These are phyloP conservation scores for Serendipita sp. DNA, from an alignment of 768 basidiomycete species.

Conservation along the genomic window DNA sequence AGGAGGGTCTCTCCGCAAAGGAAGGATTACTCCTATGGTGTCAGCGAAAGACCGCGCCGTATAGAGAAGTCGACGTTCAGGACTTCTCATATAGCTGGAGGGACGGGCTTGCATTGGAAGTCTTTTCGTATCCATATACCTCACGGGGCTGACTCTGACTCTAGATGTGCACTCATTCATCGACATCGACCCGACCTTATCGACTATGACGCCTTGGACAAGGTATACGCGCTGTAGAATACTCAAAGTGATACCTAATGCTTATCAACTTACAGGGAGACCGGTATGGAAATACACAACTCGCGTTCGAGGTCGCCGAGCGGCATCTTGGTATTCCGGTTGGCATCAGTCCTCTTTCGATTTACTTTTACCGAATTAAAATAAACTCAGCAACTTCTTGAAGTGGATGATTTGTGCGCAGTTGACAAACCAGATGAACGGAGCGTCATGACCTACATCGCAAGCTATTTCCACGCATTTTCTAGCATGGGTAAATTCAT, in stretches of 20 bases:
- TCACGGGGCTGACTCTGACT: slow-evolving; percentile 9
- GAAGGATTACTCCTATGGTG: slow-evolving; percentile 96
- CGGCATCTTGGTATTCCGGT: slow-evolving; percentile 85
- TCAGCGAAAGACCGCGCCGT: slow-evolving; percentile 85
- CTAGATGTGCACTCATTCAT: slow-evolving; percentile 91
- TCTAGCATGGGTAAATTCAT: slow-evolving; percentile 70
- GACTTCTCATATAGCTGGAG: slow-evolving; percentile 90
- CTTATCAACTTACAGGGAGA: slow-evolving; percentile 35
- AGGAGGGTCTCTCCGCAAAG: slow-evolving; percentile 97
- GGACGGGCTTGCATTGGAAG: slow-evolving; percentile 83
- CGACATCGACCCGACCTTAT: slow-evolving; percentile 91
- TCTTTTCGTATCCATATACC: slow-evolving; percentile 20
- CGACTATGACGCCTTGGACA: slow-evolving; percentile 75
- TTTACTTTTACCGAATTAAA: slow-evolving; percentile 5
- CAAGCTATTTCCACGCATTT: slow-evolving; percentile 95
- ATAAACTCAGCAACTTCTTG: slow-evolving; percentile 63
- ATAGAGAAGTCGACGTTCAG: slow-evolving; percentile 82
- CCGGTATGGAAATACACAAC: slow-evolving; percentile 63
- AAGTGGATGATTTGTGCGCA: slow-evolving; percentile 91
- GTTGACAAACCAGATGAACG: slow-evolving; percentile 82
- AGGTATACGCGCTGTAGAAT: slow-evolving; percentile 28
- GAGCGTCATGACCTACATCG: slow-evolving; percentile 96
- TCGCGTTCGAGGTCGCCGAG: slow-evolving; percentile 80
- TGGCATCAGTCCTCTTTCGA: slow-evolving; percentile 17
- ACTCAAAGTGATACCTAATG: neutral